phyloP scores from a whole-genome alignment of 1,284 basidiomycete genomes.

The Leucocoprinus gongylophorus region DNA sequence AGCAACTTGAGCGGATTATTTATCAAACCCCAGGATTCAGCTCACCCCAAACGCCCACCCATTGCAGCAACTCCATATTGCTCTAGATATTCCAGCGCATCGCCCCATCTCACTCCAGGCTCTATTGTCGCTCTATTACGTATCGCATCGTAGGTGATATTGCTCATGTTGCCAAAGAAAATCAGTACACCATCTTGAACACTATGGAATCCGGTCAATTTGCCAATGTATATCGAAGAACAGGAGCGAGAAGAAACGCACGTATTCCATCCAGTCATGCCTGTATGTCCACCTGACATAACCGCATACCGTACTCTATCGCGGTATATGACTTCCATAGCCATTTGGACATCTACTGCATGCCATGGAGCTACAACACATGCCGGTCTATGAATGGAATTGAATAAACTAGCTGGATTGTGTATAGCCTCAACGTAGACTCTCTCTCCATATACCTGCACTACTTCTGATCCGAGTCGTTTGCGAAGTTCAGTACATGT shows the following conservation, averaged over 20 bases:
- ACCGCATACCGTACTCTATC: constrained; percentile 30
- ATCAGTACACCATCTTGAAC: constrained; percentile 33
- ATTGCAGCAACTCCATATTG: constrained; percentile 30
- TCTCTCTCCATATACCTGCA: constrained; percentile 16
- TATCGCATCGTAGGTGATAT: constrained; percentile 27
- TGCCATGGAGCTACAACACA: constrained; percentile 29
- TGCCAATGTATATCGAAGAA: not conserved
- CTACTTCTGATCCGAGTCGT: constrained; percentile 19
- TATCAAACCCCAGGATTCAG: not conserved
- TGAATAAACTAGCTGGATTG: constrained; percentile 30
- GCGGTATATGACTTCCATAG: constrained; percentile 31
- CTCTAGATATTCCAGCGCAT: constrained; percentile 28
- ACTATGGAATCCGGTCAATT: constrained; percentile 16
- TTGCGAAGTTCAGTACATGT: constrained; percentile 20
- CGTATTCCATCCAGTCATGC: constrained; percentile 37
- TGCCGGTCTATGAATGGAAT: constrained; percentile 24
- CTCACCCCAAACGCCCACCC: constrained; percentile 32
- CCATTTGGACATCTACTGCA: constrained; percentile 24
- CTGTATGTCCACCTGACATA: constrained; percentile 34
- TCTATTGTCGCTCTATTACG: constrained; percentile 31
- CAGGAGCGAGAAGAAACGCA: constrained; percentile 16
- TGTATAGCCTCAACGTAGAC: constrained; percentile 18
- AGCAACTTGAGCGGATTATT: not conserved
- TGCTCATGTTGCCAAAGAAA: constrained; percentile 31
- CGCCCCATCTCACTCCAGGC: constrained; percentile 34